Conservation (phyloP, 1,139 yeast species). For the Barnettozyma hawaiiensis region DNA sequence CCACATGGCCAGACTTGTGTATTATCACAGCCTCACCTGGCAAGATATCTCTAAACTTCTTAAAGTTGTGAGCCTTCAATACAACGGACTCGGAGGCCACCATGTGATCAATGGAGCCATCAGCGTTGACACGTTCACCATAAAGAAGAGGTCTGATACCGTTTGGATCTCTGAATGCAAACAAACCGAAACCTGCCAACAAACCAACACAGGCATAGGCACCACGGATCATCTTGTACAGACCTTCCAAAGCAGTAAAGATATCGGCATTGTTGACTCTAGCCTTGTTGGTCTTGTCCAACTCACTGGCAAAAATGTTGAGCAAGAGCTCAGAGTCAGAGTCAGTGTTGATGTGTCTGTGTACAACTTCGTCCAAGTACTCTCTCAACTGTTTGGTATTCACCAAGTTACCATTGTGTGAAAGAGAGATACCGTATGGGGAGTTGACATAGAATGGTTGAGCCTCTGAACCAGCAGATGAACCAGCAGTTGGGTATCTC, state of each 20-base stretch:
- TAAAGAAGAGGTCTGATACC: slow-evolving; percentile 88
- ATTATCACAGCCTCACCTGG: slow-evolving; percentile 98
- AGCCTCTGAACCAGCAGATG: slow-evolving; percentile 93
- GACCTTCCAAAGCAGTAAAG: slow-evolving; percentile 78
- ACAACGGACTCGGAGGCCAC: slow-evolving; percentile 95
- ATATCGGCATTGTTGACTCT: slow-evolving; percentile 90
- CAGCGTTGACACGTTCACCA: slow-evolving; percentile 68
- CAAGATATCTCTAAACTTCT: slow-evolving; percentile 68
- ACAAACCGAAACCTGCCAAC: slow-evolving; percentile 92
- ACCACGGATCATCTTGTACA: slow-evolving; percentile 77
- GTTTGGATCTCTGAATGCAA: slow-evolving; percentile 96
- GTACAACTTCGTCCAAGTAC: slow-evolving; percentile 87
- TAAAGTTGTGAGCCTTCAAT: slow-evolving; percentile 86
- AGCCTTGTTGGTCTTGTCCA: slow-evolving; percentile 86
- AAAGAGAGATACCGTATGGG: slow-evolving; percentile 85
- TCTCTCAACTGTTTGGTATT: slow-evolving; percentile 73
- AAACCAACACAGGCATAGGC: slow-evolving; percentile 94
- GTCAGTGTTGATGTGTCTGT: slow-evolving; percentile 95
- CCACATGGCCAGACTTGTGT: slow-evolving; percentile 67
- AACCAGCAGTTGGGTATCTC: slow-evolving; percentile 98
- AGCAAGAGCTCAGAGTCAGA: slow-evolving; percentile 88
- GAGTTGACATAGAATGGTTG: slow-evolving; percentile 98
- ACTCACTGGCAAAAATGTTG: slow-evolving; percentile 86
- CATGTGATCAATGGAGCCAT: slow-evolving; percentile 88
- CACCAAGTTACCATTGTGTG: slow-evolving; percentile 93